Base-by-base conservation (phyloP, 208 protist species). In the Leishmania guyanensis region DNA sequence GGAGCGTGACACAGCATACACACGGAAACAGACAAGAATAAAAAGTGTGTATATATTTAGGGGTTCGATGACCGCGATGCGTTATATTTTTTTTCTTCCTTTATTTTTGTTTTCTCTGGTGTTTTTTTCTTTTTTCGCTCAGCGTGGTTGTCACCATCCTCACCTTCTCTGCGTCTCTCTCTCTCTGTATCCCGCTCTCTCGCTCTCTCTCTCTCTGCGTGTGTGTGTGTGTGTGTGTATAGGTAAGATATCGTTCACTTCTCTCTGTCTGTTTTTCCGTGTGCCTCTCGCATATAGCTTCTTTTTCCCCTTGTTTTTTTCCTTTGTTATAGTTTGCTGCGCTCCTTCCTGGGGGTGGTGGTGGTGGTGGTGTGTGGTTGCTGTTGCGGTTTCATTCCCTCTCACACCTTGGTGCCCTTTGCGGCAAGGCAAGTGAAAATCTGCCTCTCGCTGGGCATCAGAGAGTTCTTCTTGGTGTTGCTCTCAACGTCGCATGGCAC, bases 251-350 rank as follows among this genome's bases (percentile, higher is more conserved):
- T 48, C 46, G 22, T 43, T 48, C 16, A 79, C 29, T 29, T n/a
- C 58, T 46, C 58, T 46, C 62, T 60, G n/a, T 50, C 54, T 6
- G 26, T 75, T 26, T 39, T 12, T 29, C n/a, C 6, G 29, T n/a
- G 29, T 75, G 54, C 68, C 56, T 43, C 5, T 75, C 72, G 62
- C 29, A 66, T 66, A 66, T 1, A 12, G 36, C 16, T 58, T 56
- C 51, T 78, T 53, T 73, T 69, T 79, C 60, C 82, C 48, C 71
- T 26, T 69, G 48, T 46, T 75, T 16, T 10, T n/a, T 56, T 29
- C 46, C 26, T 71, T 36, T 62, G 51, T 17, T 60, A 10, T 22
- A 46, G 22, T 70, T 69, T 8, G 65, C 81, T 54, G 53, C 65
- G 69, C 53, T 43, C 66, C 58, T 62, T 33, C 75, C 72, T 71